A percentile compares a stretch with the other conserved stretches of the same genome.
Conservation (phyloP, 179 eudicot genomes). For the Corrigiola litoralis region DNA sequence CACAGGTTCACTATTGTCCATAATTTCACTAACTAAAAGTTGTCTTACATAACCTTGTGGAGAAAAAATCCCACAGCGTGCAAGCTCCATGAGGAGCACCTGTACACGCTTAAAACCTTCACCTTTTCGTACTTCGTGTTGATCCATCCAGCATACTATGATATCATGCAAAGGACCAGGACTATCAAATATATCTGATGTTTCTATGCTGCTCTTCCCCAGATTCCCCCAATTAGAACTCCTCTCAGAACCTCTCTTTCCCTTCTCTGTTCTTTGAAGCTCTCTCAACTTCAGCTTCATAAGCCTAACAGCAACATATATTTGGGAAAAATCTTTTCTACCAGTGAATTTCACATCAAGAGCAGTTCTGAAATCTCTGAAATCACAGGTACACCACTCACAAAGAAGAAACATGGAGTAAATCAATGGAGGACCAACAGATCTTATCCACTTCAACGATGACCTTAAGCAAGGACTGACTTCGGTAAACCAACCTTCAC, state of each 20-base stretch:
- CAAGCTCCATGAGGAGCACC: conserved; percentile 66
- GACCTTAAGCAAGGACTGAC: conserved; percentile 70
- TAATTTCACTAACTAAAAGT: conserved; percentile 79
- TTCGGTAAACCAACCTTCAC: conserved; percentile 72
- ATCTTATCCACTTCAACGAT: conserved; percentile 68
- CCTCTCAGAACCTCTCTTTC: conserved; percentile 25
- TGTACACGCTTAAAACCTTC: conserved; percentile 80
- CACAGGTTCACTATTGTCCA: conserved; percentile 51
- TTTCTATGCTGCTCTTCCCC: conserved; percentile 24
- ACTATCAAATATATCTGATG: conserved; percentile 62
- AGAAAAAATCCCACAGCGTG: conserved; percentile 65
- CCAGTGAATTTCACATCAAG: conserved; percentile 75
- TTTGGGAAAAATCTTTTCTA: conserved; percentile 75
- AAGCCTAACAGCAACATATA: conserved; percentile 68
- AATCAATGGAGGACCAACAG: conserved; percentile 48
- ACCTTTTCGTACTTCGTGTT: conserved; percentile 67
- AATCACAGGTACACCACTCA: conserved; percentile 97
- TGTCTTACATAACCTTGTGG: conserved; percentile 86
- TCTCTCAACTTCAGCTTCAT: conserved; percentile 61
- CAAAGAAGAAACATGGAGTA: conserved; percentile 87
- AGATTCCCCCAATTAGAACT: conserved; percentile 4
- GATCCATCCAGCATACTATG: conserved; percentile 91
- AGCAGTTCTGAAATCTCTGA: conserved; percentile 63
- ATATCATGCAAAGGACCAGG: conserved; percentile 91
- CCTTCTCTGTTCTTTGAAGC: conserved; percentile 34